Percentiles rank a stretch among this genome's conserved stretches.
phyloP scores from a whole-genome alignment of 345 rosid species.

The Melaleuca quinquenervia region DNA sequence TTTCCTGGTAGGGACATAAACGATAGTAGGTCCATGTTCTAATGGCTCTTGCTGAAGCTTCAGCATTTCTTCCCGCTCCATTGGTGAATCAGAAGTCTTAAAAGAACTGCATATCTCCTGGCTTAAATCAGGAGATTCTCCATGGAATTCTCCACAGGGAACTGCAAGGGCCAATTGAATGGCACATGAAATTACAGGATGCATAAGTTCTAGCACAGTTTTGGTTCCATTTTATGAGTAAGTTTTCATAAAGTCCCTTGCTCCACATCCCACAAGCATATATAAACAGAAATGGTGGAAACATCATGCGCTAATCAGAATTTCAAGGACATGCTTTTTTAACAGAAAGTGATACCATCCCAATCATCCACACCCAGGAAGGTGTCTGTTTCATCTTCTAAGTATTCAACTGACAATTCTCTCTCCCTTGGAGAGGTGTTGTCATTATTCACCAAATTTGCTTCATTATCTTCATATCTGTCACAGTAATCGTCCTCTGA shows the following conservation, averaged over 20 bases:
- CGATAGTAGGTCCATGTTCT: conserved; percentile 61
- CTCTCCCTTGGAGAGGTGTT: conserved; percentile 20
- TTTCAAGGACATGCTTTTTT: background rate
- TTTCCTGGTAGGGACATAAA: conserved; percentile 87
- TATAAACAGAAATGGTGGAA: background rate
- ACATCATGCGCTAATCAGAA: background rate
- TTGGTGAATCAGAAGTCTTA: conserved; percentile 14
- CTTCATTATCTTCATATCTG: conserved; percentile 24
- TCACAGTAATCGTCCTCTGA: conserved; percentile 1
- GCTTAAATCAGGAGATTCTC: conserved; percentile 17
- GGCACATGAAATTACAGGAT: background rate
- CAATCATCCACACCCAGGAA: conserved; percentile 63
- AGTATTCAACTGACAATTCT: conserved; percentile 49
- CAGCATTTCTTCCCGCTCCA: conserved; percentile 21
- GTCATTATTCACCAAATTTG: conserved; percentile 11
- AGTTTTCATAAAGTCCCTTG: background rate
- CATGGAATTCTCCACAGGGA: conserved; percentile 61
- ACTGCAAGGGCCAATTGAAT: conserved; percentile 31
- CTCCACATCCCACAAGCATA: background rate
- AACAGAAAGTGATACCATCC: conserved; percentile 52
- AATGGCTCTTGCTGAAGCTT: conserved; percentile 29
- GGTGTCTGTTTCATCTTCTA: conserved; percentile 66
- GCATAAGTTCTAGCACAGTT: background rate
- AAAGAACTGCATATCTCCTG: conserved; percentile 12
- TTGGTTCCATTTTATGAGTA: background rate